Evolutionary conservation across 805 yeast genomes (phyloP).

Genomic region (Ogataea degrootiae): DNA sequence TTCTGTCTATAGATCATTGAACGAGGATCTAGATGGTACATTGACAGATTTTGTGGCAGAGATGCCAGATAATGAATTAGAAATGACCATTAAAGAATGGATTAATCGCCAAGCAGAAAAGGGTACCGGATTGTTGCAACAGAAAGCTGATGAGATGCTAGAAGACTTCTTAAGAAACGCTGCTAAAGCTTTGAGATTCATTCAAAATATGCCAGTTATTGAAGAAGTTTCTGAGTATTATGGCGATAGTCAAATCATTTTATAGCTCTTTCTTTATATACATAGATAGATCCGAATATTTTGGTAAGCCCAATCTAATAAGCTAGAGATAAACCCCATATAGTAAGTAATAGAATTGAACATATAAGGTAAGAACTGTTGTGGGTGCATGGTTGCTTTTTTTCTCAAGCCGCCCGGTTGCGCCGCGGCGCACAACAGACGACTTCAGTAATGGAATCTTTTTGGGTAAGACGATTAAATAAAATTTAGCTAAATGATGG

Average conservation of each 20-base stretch:
- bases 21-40: constrained; percentile 63
- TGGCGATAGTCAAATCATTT: constrained; percentile 9
- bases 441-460: no score
- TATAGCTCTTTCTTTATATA: background rate
- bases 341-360: no score
- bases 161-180: constrained; percentile 44
- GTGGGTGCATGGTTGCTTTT: no score
- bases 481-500: no score
- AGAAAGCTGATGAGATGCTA: constrained; percentile 44
- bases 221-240: constrained; percentile 9
- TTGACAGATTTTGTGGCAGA: constrained; percentile 58
- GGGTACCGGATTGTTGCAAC: constrained; percentile 44
- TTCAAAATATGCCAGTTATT: constrained; percentile 34
- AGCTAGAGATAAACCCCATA: no score
- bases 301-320: no score
- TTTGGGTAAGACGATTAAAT: no score
- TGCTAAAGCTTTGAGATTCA: constrained; percentile 41
- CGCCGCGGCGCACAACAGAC: no score
- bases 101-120: constrained; percentile 48
- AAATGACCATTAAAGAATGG: constrained; percentile 73
- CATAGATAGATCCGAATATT: background rate
- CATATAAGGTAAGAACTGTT: no score
- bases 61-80: constrained; percentile 65
- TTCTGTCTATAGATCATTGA: constrained; percentile 35
- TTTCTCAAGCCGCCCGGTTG: no score